Percentiles rank a stretch among this genome's conserved stretches.
These are phyloP conservation scores for Termitomyces sp. DNA, from an alignment of 768 basidiomycete species.

Conservation along the genomic window DNA sequence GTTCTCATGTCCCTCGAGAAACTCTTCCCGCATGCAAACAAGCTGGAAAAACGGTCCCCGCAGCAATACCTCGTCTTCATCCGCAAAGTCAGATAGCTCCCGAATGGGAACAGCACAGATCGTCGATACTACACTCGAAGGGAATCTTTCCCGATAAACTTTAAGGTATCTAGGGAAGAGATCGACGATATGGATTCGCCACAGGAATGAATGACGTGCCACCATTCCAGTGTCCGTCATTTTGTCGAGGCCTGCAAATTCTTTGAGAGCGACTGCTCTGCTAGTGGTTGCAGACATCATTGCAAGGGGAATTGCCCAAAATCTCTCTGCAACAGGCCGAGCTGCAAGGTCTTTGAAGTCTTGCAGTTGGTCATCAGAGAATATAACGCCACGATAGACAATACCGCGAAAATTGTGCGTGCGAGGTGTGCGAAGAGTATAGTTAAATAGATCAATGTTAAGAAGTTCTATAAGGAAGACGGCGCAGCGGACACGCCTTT, in stretches of 20 bases:
- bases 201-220: slow-evolving; percentile 9
- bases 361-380: slow-evolving; percentile 11
- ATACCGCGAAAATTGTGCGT: slow-evolving; percentile 8
- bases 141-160: slow-evolving; percentile 9
- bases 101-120: slow-evolving; percentile 12
- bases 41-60: slow-evolving; percentile 15
- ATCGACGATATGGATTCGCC: slow-evolving; percentile 11
- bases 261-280: slow-evolving; percentile 8
- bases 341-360: slow-evolving; percentile 11
- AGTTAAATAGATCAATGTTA: slow-evolving; percentile 14
- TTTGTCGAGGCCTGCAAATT: slow-evolving; percentile 7
- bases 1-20: slow-evolving; percentile 6
- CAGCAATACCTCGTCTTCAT: slow-evolving; percentile 12
- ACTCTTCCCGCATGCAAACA: slow-evolving; percentile 9
- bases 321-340: slow-evolving; percentile 9
- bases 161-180: slow-evolving; percentile 7
- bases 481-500: slow-evolving; percentile 9
- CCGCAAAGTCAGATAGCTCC: slow-evolving; percentile 8
- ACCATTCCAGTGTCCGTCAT: not conserved
- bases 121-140: slow-evolving; percentile 13
- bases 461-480: slow-evolving; percentile 14
- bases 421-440: slow-evolving; percentile 5
- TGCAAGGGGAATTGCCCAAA: slow-evolving; percentile 12
- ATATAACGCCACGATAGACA: slow-evolving; percentile 11
- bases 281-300: slow-evolving; percentile 15